Base-by-base conservation (phyloP, 139 green algal genomes). In the Volvox africanus region DNA sequence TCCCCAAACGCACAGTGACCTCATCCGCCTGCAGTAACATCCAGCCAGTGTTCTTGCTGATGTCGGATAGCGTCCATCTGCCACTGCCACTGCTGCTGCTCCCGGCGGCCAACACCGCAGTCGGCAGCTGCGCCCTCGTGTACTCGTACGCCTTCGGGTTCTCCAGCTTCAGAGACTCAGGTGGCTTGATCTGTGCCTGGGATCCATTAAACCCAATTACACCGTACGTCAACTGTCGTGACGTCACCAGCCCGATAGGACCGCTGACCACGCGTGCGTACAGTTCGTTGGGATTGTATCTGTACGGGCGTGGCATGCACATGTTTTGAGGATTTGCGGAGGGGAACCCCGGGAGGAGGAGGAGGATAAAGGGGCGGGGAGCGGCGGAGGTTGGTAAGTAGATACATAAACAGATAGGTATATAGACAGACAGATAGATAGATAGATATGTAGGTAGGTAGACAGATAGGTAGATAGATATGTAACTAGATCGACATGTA, bases 241-340 rank as follows among this genome's bases (percentile, higher is more conserved):
- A 78, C 71, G 55, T 16, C 11, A 90, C 32, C 14, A 78, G 13
- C 44, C 86, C 86, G 1, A 0, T 2, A 16, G 86, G 86, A 18
- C 73, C 86, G 17, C 30, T 61, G 35, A 22, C 21, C 28, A 90
- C 3, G 50, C 86, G 86, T 1, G 55, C 86, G 55, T 90, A 90
- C n/a, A 50, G 2, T 3, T 36, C 22, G 28, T 30, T 26, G 28
- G 85, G 69, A 6, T 55, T 26, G 69, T 82, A 89, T 32, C 85
- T 89, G 85, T 0, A 9, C 44, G 44, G 44, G 44, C 44, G 44
- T 55, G 44, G 44, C 9, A 9, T 55, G 44, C 44, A 55, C 44
- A 9, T 55, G 44, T 5, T 55, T 55, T 55, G 44, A 55, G 44
- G 44, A 14, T 5, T 55, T 55, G 44, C 44, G 9, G 44, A 5